Base-by-base conservation (phyloP, 75 land plant genomes). In the Cupressus sempervirens region DNA sequence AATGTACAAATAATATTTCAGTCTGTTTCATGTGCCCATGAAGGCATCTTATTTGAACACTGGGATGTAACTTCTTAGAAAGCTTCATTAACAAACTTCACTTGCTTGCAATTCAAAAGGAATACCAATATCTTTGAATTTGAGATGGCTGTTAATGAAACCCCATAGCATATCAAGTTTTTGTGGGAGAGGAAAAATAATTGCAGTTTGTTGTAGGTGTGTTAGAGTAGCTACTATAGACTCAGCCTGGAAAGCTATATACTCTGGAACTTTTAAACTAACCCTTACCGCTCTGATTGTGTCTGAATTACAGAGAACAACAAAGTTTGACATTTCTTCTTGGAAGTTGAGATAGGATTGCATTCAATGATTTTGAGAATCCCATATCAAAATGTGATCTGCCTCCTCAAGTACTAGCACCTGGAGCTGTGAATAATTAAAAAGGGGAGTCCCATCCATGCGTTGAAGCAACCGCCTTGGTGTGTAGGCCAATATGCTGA, bases 371-470 rank as follows among this genome's bases (percentile, higher is more conserved):
- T 46, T 85, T 88, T 89, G 92, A 91, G 85, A 98, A 98, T n/a
- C 93, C 94, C 83, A 88, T 87, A 85, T 98, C 99, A 98, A 92
- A 84, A 98, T 93, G 36, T 98, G 95, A 86, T 98, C 99, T 85
- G 98, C 99, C 91, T 98, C 99, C 85, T 98, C 99, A 80, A 98
- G 93, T 65, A 98, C 98, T 89, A 98, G 88, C 85, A 97, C 99
- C 95, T 98, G 95, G 76, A 98, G 95, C 79, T 93, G 92, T 53
- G 98, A 92, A 82, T 98, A 97, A 45, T 98, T 97, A 89, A 98
- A 98, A 76, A 94, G 94, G 20, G 93, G 94, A 65, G 98, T 96
- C 90, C 96, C 99, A 85, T 98, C 93, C 99, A 98, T 98, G 89
- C 96, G 99, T 82, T 98, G 99, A 76, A 98, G 93, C 36, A 98